A percentile compares a stretch with the other conserved stretches of the same genome.
Evolutionary conservation across 176 grass and related monocot species (phyloP).

Genomic region (Ananas comosus): DNA sequence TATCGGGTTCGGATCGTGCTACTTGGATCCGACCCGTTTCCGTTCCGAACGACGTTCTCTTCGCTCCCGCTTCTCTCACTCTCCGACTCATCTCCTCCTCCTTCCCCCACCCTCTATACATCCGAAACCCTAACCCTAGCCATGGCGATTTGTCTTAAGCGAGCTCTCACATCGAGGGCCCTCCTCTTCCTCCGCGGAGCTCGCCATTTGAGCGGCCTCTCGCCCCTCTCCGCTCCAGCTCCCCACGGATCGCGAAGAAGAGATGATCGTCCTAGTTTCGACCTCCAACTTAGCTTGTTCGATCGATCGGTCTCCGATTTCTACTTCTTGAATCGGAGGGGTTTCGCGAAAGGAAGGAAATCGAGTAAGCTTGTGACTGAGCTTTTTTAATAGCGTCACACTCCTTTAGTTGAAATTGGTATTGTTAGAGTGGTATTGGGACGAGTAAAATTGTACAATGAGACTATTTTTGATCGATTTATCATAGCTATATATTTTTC

Average conservation of each 20-base stretch:
- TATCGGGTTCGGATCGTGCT: no score
- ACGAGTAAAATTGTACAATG: no score
- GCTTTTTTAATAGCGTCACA: background rate
- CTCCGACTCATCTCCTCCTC: no score
- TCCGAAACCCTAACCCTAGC: background rate
- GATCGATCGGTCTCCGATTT: background rate
- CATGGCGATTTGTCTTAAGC: constrained; percentile 6
- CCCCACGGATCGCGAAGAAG: background rate
- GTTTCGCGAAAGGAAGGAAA: constrained; percentile 12
- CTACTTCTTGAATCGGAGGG: background rate
- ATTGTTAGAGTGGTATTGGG: background rate
- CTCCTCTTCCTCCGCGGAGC: constrained; percentile 2
- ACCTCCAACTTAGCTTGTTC: background rate
- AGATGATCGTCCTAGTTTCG: background rate
- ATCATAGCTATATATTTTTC: no score
- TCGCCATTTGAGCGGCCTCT: background rate
- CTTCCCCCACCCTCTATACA: no score
- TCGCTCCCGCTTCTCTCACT: no score
- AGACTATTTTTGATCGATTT: no score
- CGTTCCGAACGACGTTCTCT: no score
- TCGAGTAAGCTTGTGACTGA: background rate
- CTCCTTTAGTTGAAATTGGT: background rate
- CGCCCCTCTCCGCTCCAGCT: background rate
- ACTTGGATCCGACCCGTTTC: no score
- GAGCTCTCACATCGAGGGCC: background rate